Evolutionary conservation across 1,284 basidiomycete genomes (phyloP), one percentile per base, ranked within the genome.

Genomic region (Sporisorium scitamineum): DNA sequence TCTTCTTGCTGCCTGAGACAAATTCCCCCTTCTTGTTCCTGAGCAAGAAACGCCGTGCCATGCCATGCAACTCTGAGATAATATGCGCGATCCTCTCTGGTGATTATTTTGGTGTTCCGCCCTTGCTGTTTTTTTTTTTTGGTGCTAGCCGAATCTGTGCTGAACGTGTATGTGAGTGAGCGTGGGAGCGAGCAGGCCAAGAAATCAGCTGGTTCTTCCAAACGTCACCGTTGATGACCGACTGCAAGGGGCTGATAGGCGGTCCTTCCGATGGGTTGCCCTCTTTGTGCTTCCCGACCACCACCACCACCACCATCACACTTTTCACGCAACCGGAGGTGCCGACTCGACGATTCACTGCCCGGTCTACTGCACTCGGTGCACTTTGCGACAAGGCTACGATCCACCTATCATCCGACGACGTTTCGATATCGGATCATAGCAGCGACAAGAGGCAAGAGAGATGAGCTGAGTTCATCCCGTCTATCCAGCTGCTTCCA

Each of bases 171-270:
- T n/a, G n/a, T n/a, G n/a, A n/a, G 34, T 42, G 41, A n/a, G 41
- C 41, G 41, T 42, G 41, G 41, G 41, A 42, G 41, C 41, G 41
- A 42, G 41, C n/a, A n/a, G n/a, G n/a, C 41, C 41, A 42, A 42
- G 41, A 2, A 34, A 34, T 34, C 34, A 13, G 34, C 34, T 34
- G n/a, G n/a, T n/a, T 14, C 34, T 34, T 34, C 34, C 34, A 8
- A 11, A 8, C 13, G 3, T 34, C n/a, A n/a, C n/a, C n/a, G n/a
- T 34, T 34, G 34, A 34, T 34, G 34, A 34, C 34, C 34, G 13
- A 34, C 5, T 34, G 34, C 34, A 34, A 34, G 34, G 29, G 32
- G 29, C 18, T n/a, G 18, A 50, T 32, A 47, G 44, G n/a, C n/a
- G n/a, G 24, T 1, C 22, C 42, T 8, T 45, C 24, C 44, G 44